Conservation (phyloP, 2,329 filamentous ascomycete genomes). For the Stenocarpella maydis region DNA sequence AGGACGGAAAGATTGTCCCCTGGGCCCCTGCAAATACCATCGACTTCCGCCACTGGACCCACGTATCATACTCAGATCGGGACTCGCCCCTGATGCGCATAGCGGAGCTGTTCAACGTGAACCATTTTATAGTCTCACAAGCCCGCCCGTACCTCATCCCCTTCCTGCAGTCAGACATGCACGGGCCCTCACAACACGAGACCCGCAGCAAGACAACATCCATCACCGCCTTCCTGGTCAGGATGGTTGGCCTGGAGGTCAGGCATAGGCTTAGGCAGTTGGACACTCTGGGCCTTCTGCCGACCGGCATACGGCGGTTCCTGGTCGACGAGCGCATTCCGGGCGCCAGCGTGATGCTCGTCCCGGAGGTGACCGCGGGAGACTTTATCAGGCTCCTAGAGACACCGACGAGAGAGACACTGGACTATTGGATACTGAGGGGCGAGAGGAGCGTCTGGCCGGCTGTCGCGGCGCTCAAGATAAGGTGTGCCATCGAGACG, state of each 20-base stretch:
- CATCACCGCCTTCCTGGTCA: conserved; percentile 65
- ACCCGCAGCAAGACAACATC: conserved; percentile 66
- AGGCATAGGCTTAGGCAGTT: conserved; percentile 84
- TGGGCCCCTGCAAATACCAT: conserved; percentile 72
- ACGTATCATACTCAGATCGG: conserved; percentile 70
- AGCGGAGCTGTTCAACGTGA: conserved; percentile 87
- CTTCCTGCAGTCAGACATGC: conserved; percentile 82
- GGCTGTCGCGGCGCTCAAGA: conserved; percentile 80
- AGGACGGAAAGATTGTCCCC: conserved; percentile 74
- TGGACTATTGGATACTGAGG: conserved; percentile 85
- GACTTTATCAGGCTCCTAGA: conserved; percentile 86
- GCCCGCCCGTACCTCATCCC: conserved; percentile 89
- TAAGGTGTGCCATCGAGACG: conserved; percentile 85
- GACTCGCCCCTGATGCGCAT: conserved; percentile 74
- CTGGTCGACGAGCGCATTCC: conserved; percentile 85
- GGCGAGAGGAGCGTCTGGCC: conserved; percentile 94
- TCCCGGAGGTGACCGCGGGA: conserved; percentile 75
- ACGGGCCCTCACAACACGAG: conserved; percentile 72
- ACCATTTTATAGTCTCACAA: conserved; percentile 95
- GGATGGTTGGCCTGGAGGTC: conserved; percentile 78
- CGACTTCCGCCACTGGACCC: conserved; percentile 74
- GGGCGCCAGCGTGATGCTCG: conserved; percentile 79
- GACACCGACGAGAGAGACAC: conserved; percentile 76
- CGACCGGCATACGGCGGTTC: conserved; percentile 74
- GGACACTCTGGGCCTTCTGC: conserved; percentile 78